A percentile compares a stretch with the other conserved stretches of the same genome.
These are phyloP conservation scores for Gossypium rotundifolium DNA, from an alignment of 345 rosid species.

Conservation along the genomic window DNA sequence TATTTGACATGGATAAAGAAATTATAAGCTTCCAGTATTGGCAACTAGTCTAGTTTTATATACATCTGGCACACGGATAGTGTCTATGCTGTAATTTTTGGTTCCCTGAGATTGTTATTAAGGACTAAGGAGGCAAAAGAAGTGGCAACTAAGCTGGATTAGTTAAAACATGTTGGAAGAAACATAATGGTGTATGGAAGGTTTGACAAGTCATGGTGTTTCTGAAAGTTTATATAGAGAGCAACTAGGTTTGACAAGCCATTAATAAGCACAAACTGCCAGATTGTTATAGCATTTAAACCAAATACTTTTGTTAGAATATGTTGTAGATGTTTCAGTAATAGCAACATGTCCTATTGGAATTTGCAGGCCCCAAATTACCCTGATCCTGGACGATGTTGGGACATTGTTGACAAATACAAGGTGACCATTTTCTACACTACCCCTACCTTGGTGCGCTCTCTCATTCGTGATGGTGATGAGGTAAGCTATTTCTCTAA, in stretches of 20 bases:
- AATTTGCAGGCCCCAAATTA: slow-evolving; percentile 75
- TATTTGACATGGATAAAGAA: not conserved
- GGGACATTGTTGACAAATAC: slow-evolving; percentile 97
- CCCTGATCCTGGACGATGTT: slow-evolving; percentile 92
- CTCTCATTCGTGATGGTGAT: slow-evolving; percentile 90
- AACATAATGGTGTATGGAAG: not conserved
- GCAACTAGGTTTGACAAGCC: not conserved
- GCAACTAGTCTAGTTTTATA: not conserved
- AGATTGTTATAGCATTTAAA: not conserved
- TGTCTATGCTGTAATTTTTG: not conserved
- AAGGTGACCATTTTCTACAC: slow-evolving; percentile 89
- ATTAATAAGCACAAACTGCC: not conserved
- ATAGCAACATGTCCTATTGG: slow-evolving; percentile 15
- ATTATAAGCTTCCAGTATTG: not conserved
- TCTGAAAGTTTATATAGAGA: not conserved
- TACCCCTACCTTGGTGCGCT: slow-evolving; percentile 94
- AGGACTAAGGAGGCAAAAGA: not conserved
- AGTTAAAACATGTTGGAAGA: not conserved
- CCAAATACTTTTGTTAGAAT: not conserved
- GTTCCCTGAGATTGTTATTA: not conserved
- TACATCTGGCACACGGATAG: not conserved
- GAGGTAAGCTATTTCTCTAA: slow-evolving; percentile 42
- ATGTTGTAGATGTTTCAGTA: slow-evolving; percentile 8
- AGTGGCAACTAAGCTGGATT: not conserved
- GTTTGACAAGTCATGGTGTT: not conserved